Evolutionary conservation across 163 green algal genomes (phyloP).

Genomic region (Coccomyxa subellipsoidea): DNA sequence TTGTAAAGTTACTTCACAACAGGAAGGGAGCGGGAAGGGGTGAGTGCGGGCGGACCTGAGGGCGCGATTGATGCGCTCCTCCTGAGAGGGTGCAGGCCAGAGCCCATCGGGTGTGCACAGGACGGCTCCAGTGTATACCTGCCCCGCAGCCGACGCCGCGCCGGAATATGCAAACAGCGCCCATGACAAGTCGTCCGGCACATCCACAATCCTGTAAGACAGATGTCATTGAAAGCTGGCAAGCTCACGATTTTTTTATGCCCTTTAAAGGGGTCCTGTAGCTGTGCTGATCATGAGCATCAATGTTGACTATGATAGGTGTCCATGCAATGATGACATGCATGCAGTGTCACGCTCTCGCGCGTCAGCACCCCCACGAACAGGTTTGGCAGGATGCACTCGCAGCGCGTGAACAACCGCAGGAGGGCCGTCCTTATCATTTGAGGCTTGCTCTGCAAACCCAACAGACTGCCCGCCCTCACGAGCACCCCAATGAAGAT

Average conservation of each 20-base stretch:
- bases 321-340: too few relatives aligned
- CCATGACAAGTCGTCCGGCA: conserved; percentile 70
- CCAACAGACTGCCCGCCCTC: too few relatives aligned
- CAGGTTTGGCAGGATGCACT: conserved; percentile 89
- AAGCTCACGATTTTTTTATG: too few relatives aligned
- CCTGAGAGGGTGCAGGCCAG: conserved; percentile 34
- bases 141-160: conserved; percentile 60
- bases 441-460: too few relatives aligned
- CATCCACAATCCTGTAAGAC: conserved; percentile 69
- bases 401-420: conserved; percentile 71
- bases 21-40: too few relatives aligned
- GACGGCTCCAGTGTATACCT: conserved; percentile 52
- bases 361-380: conserved; percentile 86
- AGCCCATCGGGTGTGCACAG: conserved; percentile 48
- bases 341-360: too few relatives aligned
- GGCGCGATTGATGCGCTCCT: conserved; percentile 23
- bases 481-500: too few relatives aligned
- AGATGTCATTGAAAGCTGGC: too few relatives aligned
- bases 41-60: conserved; percentile 29
- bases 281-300: too few relatives aligned
- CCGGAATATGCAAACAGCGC: conserved; percentile 86
- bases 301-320: too few relatives aligned
- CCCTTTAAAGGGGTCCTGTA: too few relatives aligned
- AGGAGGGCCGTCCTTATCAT: conserved; percentile 73
- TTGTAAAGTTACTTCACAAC: too few relatives aligned